Conservation (phyloP, 257 asterid species). For the Anisodus tanguticus region DNA sequence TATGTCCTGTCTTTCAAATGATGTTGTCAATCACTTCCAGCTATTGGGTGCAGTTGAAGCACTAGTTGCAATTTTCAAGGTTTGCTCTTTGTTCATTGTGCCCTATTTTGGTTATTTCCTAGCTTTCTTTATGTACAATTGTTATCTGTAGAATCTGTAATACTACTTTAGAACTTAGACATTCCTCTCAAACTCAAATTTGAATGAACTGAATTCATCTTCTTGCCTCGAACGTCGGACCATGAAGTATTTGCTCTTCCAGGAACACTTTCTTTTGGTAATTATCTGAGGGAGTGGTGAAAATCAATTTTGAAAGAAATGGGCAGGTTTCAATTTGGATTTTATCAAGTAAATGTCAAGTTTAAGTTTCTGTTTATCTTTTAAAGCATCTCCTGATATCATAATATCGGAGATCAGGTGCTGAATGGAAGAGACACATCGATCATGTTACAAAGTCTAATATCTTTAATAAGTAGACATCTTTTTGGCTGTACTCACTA, state of each 20-base stretch:
- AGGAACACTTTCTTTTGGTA: neutral
- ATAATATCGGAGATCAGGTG: neutral
- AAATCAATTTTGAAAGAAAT: neutral
- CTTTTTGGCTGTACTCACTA: slow-evolving; percentile 10
- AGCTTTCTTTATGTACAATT: too few species aligned
- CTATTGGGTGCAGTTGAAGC: slow-evolving; percentile 85
- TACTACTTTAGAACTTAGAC: neutral
- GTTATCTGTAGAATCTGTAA: neutral
- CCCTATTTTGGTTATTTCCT: neutral
- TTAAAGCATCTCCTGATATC: neutral
- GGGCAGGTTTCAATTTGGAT: neutral
- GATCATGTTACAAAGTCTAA: neutral
- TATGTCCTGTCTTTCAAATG: slow-evolving; percentile 63
- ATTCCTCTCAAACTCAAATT: neutral
- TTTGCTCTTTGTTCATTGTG: slow-evolving; percentile 26
- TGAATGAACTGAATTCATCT: slow-evolving; percentile 11
- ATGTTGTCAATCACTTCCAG: slow-evolving; percentile 67
- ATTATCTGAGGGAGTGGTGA: neutral
- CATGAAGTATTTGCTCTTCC: slow-evolving; percentile 8
- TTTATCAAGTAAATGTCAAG: slow-evolving; percentile 2
- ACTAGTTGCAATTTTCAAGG: slow-evolving; percentile 86
- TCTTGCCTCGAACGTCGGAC: neutral
- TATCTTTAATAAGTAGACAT: neutral
- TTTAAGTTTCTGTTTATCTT: neutral
- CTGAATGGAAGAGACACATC: neutral